phyloP scores from a whole-genome alignment of 2,329 filamentous ascomycete species.

The Fusarium sterilihyphosum region DNA sequence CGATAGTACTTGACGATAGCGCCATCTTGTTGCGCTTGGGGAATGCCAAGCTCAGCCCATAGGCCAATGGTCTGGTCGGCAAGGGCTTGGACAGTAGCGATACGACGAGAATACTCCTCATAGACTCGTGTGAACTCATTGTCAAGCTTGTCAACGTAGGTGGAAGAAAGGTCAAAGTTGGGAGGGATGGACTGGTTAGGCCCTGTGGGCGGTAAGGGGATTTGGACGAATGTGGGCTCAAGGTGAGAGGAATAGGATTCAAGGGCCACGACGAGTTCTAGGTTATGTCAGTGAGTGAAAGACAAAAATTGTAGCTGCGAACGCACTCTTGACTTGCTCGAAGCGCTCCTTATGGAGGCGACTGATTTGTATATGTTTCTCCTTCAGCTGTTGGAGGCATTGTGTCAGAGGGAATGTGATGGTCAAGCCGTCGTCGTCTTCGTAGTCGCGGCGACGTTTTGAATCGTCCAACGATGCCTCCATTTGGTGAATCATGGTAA shows the following conservation, averaged over 20 bases:
- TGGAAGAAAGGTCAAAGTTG: conserved; percentile 89
- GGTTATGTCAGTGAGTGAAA: conserved; percentile 12
- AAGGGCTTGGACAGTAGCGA: conserved; percentile 77
- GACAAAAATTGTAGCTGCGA: neutral
- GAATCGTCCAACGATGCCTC: conserved; percentile 86
- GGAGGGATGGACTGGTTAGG: conserved; percentile 80
- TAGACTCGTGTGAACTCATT: conserved; percentile 94
- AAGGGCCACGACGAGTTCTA: conserved; percentile 91
- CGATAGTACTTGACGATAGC: conserved; percentile 89
- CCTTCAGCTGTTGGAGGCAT: conserved; percentile 83
- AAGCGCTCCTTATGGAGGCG: conserved; percentile 90
- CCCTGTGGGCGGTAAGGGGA: conserved; percentile 84
- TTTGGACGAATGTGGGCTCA: conserved; percentile 85
- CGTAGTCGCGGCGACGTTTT: conserved; percentile 70
- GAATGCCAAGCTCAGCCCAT: conserved; percentile 95
- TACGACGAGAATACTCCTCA: conserved; percentile 90
- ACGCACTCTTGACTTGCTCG: conserved; percentile 91
- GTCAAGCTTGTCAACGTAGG: conserved; percentile 88
- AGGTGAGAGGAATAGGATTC: conserved; percentile 97
- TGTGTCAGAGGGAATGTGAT: conserved; percentile 85
- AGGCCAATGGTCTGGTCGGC: conserved; percentile 90
- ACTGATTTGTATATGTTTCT: conserved; percentile 83
- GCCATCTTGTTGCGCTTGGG: conserved; percentile 90
- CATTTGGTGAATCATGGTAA: conserved; percentile 92
- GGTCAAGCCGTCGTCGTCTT: conserved; percentile 73